Percentiles rank a stretch among this genome's conserved stretches.
These are phyloP conservation scores for Rugosomyces carneus DNA, from an alignment of 1,284 basidiomycete genomes.

Conservation along the genomic window DNA sequence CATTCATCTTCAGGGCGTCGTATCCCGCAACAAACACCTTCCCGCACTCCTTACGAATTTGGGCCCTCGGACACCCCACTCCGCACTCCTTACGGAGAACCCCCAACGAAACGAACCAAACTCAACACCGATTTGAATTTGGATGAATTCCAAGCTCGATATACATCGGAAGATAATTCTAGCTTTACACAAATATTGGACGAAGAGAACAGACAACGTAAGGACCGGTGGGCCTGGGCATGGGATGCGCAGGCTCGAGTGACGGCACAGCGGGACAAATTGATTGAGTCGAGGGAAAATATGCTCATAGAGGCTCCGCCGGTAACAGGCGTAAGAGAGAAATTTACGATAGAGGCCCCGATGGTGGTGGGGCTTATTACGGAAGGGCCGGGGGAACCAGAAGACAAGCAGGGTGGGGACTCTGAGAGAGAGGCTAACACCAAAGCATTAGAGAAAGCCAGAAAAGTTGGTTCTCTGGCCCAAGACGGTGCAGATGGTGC, in stretches of 20 bases:
- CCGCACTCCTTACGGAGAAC: conserved; percentile 35
- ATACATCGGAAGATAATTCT: conserved; percentile 94
- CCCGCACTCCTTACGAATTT: conserved; percentile 58
- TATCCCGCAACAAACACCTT: conserved; percentile 46
- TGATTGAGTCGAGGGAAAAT: conserved; percentile 60
- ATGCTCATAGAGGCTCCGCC: conserved; percentile 63
- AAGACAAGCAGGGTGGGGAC: conserved; percentile 23
- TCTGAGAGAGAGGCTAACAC: conserved; percentile 26
- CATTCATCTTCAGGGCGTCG: conserved; percentile 28
- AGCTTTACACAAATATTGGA: conserved; percentile 89
- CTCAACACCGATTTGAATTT: conserved; percentile 62
- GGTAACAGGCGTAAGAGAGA: conserved; percentile 60
- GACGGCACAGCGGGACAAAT: conserved; percentile 54
- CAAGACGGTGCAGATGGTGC: conserved; percentile 26
- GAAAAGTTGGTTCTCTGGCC: conserved; percentile 24
- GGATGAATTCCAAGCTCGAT: conserved; percentile 83
- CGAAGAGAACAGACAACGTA: conserved; percentile 77
- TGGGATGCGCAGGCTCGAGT: conserved; percentile 85
- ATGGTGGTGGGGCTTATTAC: conserved; percentile 48
- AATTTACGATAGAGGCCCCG: conserved; percentile 57
- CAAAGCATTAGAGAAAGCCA: conserved; percentile 28
- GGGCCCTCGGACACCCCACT: conserved; percentile 65
- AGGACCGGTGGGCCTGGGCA: conserved; percentile 82
- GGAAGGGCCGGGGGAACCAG: conserved; percentile 20
- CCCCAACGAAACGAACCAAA: conserved; percentile 47